These are phyloP conservation scores for Phialophora macrospora DNA, from an alignment of 2,329 filamentous ascomycete species.

Conservation along the genomic window DNA sequence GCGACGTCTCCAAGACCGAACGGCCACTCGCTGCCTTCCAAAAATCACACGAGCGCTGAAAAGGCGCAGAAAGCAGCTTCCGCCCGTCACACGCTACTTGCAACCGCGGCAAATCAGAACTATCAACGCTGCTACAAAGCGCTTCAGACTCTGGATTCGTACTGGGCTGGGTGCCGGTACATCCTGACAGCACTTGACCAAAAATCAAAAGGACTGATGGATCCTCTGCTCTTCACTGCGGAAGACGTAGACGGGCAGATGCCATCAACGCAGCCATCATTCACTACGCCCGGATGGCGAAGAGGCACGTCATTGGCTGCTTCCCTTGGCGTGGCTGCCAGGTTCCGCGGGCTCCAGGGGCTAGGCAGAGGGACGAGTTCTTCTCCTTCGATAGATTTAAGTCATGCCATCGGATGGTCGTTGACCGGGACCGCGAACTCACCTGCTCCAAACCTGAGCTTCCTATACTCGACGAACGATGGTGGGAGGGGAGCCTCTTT, in stretches of 20 bases:
- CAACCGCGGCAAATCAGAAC: slow-evolving; percentile 81
- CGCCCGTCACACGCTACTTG: slow-evolving; percentile 74
- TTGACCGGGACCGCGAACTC: slow-evolving; percentile 87
- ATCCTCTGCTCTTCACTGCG: slow-evolving; percentile 67
- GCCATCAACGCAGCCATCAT: slow-evolving; percentile 55
- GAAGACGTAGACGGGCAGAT: slow-evolving; percentile 78
- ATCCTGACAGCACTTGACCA: slow-evolving; percentile 86
- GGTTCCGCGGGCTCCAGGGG: slow-evolving; percentile 28
- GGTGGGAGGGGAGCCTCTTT: not conserved
- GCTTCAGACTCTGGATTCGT: slow-evolving; percentile 76
- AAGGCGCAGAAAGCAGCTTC: slow-evolving; percentile 35
- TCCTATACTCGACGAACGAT: slow-evolving; percentile 68
- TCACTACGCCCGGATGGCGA: slow-evolving; percentile 59
- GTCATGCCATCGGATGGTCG: slow-evolving; percentile 77
- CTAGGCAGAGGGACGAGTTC: slow-evolving; percentile 42
- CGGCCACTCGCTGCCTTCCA: slow-evolving; percentile 6
- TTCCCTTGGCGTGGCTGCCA: slow-evolving; percentile 39
- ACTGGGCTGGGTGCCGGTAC: slow-evolving; percentile 86
- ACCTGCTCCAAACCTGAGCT: slow-evolving; percentile 78
- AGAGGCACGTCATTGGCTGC: slow-evolving; percentile 43
- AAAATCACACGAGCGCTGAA: slow-evolving; percentile 11
- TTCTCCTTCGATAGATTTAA: slow-evolving; percentile 57
- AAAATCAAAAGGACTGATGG: slow-evolving; percentile 83
- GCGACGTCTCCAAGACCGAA: slow-evolving; percentile 58
- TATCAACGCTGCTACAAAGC: slow-evolving; percentile 87